Conservation (phyloP, 164 flowering plant species). For the Vitis cinerea region DNA sequence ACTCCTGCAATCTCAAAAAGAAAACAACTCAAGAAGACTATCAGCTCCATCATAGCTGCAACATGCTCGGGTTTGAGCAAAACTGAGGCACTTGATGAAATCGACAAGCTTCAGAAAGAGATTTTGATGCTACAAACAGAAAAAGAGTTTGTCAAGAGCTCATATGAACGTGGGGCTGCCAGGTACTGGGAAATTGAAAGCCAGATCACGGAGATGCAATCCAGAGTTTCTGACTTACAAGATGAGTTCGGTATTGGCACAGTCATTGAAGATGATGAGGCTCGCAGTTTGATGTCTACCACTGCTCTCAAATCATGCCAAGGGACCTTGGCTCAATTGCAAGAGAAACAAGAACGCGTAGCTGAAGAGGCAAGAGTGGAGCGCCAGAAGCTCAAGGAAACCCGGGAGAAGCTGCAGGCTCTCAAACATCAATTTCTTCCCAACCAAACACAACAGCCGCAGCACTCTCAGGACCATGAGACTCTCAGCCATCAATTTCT, state of each 20-base stretch:
- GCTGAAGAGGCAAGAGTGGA: constrained; percentile 49
- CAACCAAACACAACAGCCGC: constrained; percentile 8
- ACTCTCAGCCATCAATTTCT: no score
- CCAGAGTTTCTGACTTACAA: constrained; percentile 47
- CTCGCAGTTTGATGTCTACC: constrained; percentile 62
- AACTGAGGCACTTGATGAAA: constrained; percentile 44
- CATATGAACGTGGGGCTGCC: constrained; percentile 48
- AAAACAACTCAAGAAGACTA: constrained; percentile 18
- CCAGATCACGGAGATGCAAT: constrained; percentile 58
- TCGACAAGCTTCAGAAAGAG: constrained; percentile 63
- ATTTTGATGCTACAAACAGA: constrained; percentile 74
- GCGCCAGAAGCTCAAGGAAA: constrained; percentile 38
- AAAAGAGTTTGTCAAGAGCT: constrained; percentile 71
- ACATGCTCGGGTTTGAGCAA: constrained; percentile 43
- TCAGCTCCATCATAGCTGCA: constrained; percentile 18
- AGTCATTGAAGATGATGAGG: constrained; percentile 72
- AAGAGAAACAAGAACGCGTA: constrained; percentile 49
- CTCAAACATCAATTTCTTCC: constrained; percentile 28
- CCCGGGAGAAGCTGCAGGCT: constrained; percentile 39
- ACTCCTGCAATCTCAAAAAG: constrained; percentile 24
- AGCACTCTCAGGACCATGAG: constrained; percentile 12
- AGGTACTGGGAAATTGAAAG: constrained; percentile 71
- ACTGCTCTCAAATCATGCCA: constrained; percentile 70
- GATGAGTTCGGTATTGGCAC: constrained; percentile 63
- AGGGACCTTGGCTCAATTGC: constrained; percentile 46